Percentiles rank a stretch among this genome's conserved stretches.
Evolutionary conservation across 1,284 basidiomycete species (phyloP).

Genomic region (Apiotrichum gamsii): DNA sequence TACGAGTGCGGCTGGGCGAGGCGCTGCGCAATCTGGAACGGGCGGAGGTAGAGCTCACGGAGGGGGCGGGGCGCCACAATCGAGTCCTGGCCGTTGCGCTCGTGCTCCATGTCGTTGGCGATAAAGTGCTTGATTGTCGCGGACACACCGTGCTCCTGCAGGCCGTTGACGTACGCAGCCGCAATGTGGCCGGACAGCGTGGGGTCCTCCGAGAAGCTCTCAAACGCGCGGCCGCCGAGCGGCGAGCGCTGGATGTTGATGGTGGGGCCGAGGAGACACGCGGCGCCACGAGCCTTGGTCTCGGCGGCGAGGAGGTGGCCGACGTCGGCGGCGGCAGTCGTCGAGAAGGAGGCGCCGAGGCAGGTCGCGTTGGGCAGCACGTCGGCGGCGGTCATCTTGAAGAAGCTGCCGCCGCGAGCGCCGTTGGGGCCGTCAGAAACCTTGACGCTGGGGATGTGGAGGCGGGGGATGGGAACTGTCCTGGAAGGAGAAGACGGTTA

Average conservation of each 20-base stretch:
- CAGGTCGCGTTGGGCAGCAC: slow-evolving; percentile 58
- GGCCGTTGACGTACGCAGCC: slow-evolving; percentile 64
- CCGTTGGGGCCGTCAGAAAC: slow-evolving; percentile 32
- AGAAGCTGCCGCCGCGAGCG: slow-evolving; percentile 25
- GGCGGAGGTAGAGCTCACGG: slow-evolving; percentile 68
- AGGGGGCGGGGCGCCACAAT: slow-evolving; percentile 54
- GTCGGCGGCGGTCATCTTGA: slow-evolving; percentile 22
- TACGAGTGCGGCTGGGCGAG: slow-evolving; percentile 48
- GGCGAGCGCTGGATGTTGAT: slow-evolving; percentile 74
- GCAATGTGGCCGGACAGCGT: slow-evolving; percentile 63
- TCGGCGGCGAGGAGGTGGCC: slow-evolving; percentile 61
- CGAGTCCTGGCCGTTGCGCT: slow-evolving; percentile 28
- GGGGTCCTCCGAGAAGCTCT: slow-evolving; percentile 73
- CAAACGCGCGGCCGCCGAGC: slow-evolving; percentile 57
- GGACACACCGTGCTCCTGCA: slow-evolving; percentile 66
- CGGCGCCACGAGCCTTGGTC: slow-evolving; percentile 62
- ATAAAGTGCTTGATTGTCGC: slow-evolving; percentile 47
- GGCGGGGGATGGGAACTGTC: slow-evolving; percentile 31
- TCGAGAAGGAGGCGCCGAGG: slow-evolving; percentile 45
- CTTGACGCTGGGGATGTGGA: slow-evolving; percentile 36
- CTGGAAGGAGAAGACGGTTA: too few species aligned
- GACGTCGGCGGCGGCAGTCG: slow-evolving; percentile 57
- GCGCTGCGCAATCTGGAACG: slow-evolving; percentile 75
- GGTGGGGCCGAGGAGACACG: slow-evolving; percentile 62
- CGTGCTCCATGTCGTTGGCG: slow-evolving; percentile 44